Conservation (phyloP, 305 asterid species). For the Plantago lanceolata region DNA sequence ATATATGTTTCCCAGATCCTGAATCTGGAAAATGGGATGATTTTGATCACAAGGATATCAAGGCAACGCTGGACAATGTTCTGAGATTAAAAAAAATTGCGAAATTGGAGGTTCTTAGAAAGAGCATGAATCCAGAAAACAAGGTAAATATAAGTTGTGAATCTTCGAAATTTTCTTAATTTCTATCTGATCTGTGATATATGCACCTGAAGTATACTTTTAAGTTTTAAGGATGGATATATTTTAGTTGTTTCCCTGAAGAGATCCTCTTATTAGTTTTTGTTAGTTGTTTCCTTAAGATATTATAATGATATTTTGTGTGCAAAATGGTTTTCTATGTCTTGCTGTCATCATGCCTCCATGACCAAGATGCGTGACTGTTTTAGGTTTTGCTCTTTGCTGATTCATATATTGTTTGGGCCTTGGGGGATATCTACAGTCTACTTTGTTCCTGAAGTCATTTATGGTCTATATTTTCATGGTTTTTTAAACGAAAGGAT, state of each 20-base stretch:
- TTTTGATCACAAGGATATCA: slow-evolving; percentile 57
- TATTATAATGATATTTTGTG: no score
- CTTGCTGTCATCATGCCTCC: no score
- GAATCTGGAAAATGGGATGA: slow-evolving; percentile 61
- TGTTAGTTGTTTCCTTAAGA: neutral
- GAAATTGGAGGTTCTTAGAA: slow-evolving; percentile 42
- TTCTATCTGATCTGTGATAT: neutral
- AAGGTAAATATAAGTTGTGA: slow-evolving; percentile 46
- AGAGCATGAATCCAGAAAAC: slow-evolving; percentile 31
- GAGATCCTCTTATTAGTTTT: slow-evolving; percentile 1
- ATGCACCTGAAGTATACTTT: no score
- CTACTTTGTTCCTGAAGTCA: no score
- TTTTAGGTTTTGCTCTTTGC: no score
- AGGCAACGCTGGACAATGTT: slow-evolving; percentile 59
- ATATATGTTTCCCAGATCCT: slow-evolving; percentile 21
- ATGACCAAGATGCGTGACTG: no score
- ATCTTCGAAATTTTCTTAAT: slow-evolving; percentile 13
- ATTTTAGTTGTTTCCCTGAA: slow-evolving; percentile 16
- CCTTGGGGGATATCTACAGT: no score
- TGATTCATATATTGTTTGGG: no score
- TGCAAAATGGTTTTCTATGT: no score
- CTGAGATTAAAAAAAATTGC: slow-evolving; percentile 50
- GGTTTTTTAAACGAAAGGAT: no score
- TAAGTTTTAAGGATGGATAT: no score
- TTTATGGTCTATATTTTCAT: no score